Conservation (phyloP, 495 filamentous ascomycete species). For the Talaromyces proteolyticus region DNA sequence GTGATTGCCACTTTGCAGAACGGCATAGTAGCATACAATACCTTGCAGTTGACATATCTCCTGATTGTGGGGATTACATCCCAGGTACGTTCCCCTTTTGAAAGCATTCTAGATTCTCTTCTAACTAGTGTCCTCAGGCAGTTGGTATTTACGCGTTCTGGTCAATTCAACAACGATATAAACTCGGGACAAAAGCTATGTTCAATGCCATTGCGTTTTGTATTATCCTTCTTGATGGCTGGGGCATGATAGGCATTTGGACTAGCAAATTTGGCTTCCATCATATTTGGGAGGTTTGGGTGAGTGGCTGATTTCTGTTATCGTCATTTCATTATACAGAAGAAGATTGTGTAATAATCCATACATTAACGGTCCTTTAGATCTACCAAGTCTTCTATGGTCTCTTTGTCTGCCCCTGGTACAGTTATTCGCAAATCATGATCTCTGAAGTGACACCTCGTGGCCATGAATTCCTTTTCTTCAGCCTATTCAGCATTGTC, state of each 20-base stretch:
- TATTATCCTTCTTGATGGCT: slow-evolving; percentile 40
- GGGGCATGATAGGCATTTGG: slow-evolving; percentile 45
- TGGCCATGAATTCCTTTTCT: slow-evolving; percentile 49
- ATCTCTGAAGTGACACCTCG: slow-evolving; percentile 43
- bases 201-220: slow-evolving; percentile 44
- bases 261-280: slow-evolving; percentile 40
- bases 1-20: slow-evolving; percentile 54
- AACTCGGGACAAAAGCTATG: slow-evolving; percentile 41
- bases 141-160: slow-evolving; percentile 52
- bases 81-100: too few species aligned
- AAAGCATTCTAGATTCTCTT: too few species aligned
- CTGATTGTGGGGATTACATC: slow-evolving; percentile 56
- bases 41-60: slow-evolving; percentile 45
- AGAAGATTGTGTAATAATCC: too few species aligned
- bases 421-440: slow-evolving; percentile 53
- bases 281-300: slow-evolving; percentile 23
- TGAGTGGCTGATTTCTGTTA: too few species aligned
- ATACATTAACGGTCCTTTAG: too few species aligned
- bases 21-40: slow-evolving; percentile 52
- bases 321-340: too few species aligned
- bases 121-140: too few species aligned
- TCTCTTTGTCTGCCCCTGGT: slow-evolving; percentile 60
- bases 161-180: slow-evolving; percentile 43
- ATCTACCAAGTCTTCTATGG: neutral
- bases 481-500: slow-evolving; percentile 46